Conservation (phyloP, 2,329 filamentous ascomycete species). For the Claviceps africana region DNA sequence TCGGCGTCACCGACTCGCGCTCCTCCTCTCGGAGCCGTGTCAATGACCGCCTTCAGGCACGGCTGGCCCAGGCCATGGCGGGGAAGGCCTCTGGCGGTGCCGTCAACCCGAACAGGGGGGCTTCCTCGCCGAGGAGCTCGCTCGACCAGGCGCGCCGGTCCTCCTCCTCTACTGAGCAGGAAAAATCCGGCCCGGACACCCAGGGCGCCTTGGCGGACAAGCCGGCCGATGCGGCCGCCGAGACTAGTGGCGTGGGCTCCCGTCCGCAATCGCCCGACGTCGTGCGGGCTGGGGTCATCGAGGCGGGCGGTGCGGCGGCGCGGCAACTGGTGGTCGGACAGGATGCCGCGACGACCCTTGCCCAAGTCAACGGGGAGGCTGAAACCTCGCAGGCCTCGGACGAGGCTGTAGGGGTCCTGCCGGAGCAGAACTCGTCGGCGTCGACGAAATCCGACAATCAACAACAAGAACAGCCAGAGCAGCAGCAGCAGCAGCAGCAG, state of each 20-base stretch:
- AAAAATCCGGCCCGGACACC: conserved; percentile 12
- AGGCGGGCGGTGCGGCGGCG: background rate
- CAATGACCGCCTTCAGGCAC: conserved; percentile 78
- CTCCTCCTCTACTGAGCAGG: conserved; percentile 17
- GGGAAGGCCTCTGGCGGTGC: conserved; percentile 37
- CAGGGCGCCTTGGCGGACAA: conserved; percentile 6
- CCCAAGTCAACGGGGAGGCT: background rate
- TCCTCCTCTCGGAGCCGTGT: conserved; percentile 48
- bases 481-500: conserved; percentile 12
- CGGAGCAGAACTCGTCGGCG: background rate
- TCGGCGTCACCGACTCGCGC: conserved; percentile 35
- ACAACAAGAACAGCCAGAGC: conserved; percentile 8
- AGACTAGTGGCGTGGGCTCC: background rate
- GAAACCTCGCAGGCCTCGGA: background rate
- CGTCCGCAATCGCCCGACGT: background rate
- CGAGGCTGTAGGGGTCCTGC: background rate
- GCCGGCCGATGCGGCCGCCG: background rate
- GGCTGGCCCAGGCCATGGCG: conserved; percentile 75
- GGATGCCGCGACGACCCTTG: background rate
- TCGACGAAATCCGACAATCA: background rate
- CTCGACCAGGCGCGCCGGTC: conserved; percentile 18
- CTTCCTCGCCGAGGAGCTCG: conserved; percentile 22
- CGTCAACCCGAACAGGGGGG: conserved; percentile 30
- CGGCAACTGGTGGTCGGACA: background rate
- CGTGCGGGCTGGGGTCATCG: background rate